A percentile compares a stretch with the other conserved stretches of the same genome.
phyloP scores from a whole-genome alignment of 768 basidiomycete species.

The Kwoniella europaea region DNA sequence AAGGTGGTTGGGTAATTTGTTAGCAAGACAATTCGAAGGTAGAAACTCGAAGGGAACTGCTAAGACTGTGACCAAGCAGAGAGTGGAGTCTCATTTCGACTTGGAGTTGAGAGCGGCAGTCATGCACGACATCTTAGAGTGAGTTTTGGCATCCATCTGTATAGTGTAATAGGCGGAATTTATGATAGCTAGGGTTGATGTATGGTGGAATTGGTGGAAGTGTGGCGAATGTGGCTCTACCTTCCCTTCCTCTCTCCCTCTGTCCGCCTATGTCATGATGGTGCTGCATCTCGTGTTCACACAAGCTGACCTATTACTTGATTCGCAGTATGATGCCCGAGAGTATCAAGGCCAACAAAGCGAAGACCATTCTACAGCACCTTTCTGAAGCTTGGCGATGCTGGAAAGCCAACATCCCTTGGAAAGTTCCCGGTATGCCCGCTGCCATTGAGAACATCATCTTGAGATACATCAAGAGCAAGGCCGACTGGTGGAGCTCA shows the following conservation, averaged over 20 bases:
- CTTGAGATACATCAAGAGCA: constrained; percentile 96
- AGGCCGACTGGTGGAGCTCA: constrained; percentile 99
- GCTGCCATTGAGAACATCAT: constrained; percentile 99
- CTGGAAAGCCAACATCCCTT: constrained; percentile 75
- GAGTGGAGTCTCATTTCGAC: constrained; percentile 98
- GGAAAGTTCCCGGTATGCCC: constrained; percentile 98
- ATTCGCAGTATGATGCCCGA: constrained; percentile 90
- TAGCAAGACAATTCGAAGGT: constrained; percentile 98
- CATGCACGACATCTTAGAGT: constrained; percentile 95
- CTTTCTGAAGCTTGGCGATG: constrained; percentile 98
- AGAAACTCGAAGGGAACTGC: constrained; percentile 90
- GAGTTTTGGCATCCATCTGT: neutral
- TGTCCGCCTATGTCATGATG: constrained; percentile 12
- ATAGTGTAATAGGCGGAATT: no score
- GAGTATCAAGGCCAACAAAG: constrained; percentile 88
- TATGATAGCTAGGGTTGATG: no score
- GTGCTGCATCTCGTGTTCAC: neutral
- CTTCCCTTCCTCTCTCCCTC: neutral
- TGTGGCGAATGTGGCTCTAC: constrained; percentile 1
- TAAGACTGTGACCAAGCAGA: constrained; percentile 98
- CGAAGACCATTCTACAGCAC: constrained; percentile 99
- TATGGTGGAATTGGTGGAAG: no score
- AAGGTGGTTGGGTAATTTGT: constrained; percentile 95
- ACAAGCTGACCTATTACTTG: neutral
- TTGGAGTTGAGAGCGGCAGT: constrained; percentile 95